These are phyloP conservation scores for Rhizophora apiculata DNA, from an alignment of 345 rosid genomes.

Conservation along the genomic window DNA sequence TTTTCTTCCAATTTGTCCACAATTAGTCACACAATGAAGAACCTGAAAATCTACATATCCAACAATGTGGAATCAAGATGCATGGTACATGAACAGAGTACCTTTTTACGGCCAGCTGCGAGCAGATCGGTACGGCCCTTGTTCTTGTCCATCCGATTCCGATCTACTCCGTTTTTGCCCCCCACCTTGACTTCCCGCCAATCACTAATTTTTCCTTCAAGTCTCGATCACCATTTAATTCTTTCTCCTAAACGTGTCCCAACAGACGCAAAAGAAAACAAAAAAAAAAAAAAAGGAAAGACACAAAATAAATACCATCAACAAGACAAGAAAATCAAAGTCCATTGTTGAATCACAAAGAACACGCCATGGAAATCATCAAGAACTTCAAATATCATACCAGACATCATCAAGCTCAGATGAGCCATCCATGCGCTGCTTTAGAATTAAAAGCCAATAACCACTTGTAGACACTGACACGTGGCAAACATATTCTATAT, in stretches of 20 bases:
- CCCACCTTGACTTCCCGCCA: slow-evolving; percentile 24
- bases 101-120: slow-evolving; percentile 95
- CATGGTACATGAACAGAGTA: slow-evolving; percentile 12
- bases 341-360: too few relatives aligned
- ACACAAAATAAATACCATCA: neutral
- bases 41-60: neutral
- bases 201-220: slow-evolving; percentile 28
- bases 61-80: neutral
- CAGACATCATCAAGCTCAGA: neutral
- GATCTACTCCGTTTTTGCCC: slow-evolving; percentile 30
- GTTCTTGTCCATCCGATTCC: slow-evolving; percentile 72
- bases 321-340: too few relatives aligned
- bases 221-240: too few relatives aligned
- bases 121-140: slow-evolving; percentile 84
- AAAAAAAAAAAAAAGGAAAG: neutral
- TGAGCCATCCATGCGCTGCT: neutral
- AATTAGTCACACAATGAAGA: neutral
- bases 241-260: neutral
- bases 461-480: neutral
- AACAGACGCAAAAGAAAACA: neutral
- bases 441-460: too few relatives aligned
- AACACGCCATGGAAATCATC: too few relatives aligned
- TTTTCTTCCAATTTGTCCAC: too few relatives aligned
- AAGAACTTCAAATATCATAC: too few relatives aligned
- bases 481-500: neutral